phyloP scores from a whole-genome alignment of 257 asterid genomes.

The Pogostemon cablin region DNA sequence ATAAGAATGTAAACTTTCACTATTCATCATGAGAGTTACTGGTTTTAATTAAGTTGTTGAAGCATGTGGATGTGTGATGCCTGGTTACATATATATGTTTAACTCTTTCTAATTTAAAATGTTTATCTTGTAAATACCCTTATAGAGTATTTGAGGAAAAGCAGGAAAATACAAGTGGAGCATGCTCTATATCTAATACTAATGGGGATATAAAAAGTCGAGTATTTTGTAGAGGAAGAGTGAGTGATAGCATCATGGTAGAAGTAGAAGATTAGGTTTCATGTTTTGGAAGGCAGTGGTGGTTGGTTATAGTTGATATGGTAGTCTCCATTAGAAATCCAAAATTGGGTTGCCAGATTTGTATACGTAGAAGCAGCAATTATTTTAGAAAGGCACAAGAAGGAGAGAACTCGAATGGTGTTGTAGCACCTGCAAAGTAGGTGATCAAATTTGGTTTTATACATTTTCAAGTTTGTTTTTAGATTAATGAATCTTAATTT shows the following conservation, averaged over 20 bases:
- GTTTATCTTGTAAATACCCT: slow-evolving; percentile 34
- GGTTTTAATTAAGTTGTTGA: slow-evolving; percentile 10
- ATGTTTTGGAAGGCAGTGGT: slow-evolving; percentile 50
- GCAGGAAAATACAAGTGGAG: slow-evolving; percentile 36
- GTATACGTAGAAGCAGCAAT: too few species aligned
- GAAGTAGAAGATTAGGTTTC: slow-evolving; percentile 90
- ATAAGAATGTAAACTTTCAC: not conserved
- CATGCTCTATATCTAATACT: slow-evolving; percentile 29
- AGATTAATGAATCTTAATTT: too few species aligned
- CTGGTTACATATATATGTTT: not conserved
- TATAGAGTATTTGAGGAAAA: slow-evolving; percentile 43
- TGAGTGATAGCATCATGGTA: slow-evolving; percentile 71
- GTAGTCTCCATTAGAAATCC: too few species aligned
- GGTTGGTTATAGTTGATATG: too few species aligned
- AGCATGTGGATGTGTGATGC: not conserved
- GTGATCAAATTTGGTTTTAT: too few species aligned
- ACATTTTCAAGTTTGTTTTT: too few species aligned
- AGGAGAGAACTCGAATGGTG: too few species aligned
- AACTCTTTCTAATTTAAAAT: slow-evolving; percentile 24
- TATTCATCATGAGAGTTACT: slow-evolving; percentile 16
- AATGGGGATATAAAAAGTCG: slow-evolving; percentile 34
- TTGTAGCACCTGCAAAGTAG: too few species aligned
- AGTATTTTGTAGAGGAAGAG: slow-evolving; percentile 25
- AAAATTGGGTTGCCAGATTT: too few species aligned
- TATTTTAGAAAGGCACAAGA: too few species aligned